Evolutionary conservation across 2,329 filamentous ascomycete species (phyloP), one percentile per base, ranked within the genome.

Genomic region (Curvularia sp.): DNA sequence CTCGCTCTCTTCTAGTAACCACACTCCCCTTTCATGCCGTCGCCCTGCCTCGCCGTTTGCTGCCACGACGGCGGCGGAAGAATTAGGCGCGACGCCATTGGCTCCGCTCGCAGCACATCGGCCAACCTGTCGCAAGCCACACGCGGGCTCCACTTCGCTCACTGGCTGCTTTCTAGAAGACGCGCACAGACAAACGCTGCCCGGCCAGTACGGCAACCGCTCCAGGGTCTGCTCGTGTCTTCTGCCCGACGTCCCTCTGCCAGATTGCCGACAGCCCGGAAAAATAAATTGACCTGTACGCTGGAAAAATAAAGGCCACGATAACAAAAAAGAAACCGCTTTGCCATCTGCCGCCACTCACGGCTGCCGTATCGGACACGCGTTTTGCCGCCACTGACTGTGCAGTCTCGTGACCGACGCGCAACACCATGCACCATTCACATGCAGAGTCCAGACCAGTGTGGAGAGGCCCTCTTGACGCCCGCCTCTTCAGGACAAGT

Each of bases 101-200:
- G 35, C 56, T 53, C 12, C 44, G 31, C 22, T 39, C 53, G 56
- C 46, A 13, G 30, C 26, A 24, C 50, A 48, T 55, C 60, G 62
- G 63, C 60, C 60, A 49, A 59, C 26, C 26, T 53, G 15, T 38
- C 49, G 24, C 39, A 49, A 49, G 52, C 43, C 52, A 38, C 49
- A 28, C 28, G 28, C 55, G 15, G 39, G 58, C 60, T 57, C 64
- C 59, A 57, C 58, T 49, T 33, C 33, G 9, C 22, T 54, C 38
- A 47, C 46, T 49, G 39, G 56, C 53, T 59, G 52, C 55, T 56
- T 70, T 68, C 63, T 53, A 66, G 66, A 68, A 69, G 58, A 48
- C 46, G 39, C 61, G 60, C 63, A 65, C 66, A 60, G 64, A 49
- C 46, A 51, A 51, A 41, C 42, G 38, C 55, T 38, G 38, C 58